A percentile compares a stretch with the other conserved stretches of the same genome.
Evolutionary conservation across 352 stramenopile species (phyloP).

Genomic region (Globisporangium carolinianum): DNA sequence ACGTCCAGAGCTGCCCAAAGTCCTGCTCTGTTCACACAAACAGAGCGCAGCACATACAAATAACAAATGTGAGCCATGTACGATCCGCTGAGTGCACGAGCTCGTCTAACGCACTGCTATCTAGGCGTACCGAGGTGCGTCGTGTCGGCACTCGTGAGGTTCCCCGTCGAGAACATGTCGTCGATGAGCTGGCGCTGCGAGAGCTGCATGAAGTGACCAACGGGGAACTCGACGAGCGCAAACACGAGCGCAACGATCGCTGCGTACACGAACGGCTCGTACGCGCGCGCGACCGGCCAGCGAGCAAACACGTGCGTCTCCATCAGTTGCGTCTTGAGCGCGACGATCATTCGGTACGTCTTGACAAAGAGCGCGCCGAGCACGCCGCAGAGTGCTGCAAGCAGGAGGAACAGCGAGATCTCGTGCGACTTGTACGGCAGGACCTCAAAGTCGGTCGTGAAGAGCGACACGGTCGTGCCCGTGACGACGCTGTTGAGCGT

Average conservation of each 20-base stretch:
- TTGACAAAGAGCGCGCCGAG: conserved; percentile 78
- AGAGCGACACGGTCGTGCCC: conserved; percentile 60
- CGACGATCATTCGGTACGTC: conserved; percentile 43
- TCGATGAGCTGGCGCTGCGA: conserved; percentile 76
- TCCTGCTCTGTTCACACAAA: conserved; percentile 20
- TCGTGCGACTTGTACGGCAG: conserved; percentile 74
- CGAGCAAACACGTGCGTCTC: conserved; percentile 22
- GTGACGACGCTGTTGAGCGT: conserved; percentile 55
- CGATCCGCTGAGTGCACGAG: no score
- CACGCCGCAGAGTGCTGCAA: conserved; percentile 79
- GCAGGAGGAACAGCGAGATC: conserved; percentile 65
- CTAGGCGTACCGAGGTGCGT: conserved; percentile 20
- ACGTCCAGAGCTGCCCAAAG: conserved; percentile 49
- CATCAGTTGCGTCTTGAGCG: conserved; percentile 34
- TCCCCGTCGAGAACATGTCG: conserved; percentile 78
- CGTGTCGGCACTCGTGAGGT: conserved; percentile 30
- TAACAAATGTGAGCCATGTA: neutral
- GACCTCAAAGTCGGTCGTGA: conserved; percentile 70
- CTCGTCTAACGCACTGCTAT: neutral
- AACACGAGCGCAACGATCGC: conserved; percentile 59
- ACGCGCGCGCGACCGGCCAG: conserved; percentile 16
- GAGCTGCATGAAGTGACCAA: conserved; percentile 78
- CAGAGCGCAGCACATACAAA: no score
- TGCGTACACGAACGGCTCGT: conserved; percentile 61
- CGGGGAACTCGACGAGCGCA: conserved; percentile 57